Percentiles rank a stretch among this genome's conserved stretches.
These are phyloP conservation scores for Acer campestre DNA, from an alignment of 345 rosid genomes.

Conservation along the genomic window DNA sequence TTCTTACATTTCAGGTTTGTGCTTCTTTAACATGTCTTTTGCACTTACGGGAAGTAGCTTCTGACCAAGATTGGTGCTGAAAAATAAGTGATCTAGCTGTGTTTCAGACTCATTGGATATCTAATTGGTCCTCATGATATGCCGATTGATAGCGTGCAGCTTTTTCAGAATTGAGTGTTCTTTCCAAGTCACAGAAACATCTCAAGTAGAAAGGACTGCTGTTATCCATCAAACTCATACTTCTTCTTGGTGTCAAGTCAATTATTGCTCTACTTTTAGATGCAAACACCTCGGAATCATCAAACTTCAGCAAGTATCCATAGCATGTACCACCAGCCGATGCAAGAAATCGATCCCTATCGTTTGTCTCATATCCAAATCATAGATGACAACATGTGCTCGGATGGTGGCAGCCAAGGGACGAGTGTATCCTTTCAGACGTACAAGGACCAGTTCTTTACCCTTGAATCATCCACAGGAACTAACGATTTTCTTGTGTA, in stretches of 20 bases:
- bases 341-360: conserved; percentile 47
- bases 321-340: conserved; percentile 51
- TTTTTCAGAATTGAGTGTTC: neutral
- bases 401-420: conserved; percentile 55
- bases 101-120: neutral
- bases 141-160: conserved; percentile 3
- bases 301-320: conserved; percentile 53
- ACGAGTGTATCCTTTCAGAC: conserved; percentile 45
- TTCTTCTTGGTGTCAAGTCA: neutral
- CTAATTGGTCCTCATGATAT: neutral
- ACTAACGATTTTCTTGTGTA: conserved; percentile 39
- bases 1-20: conserved; percentile 19
- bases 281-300: conserved; percentile 78
- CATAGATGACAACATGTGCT: conserved; percentile 48
- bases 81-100: neutral
- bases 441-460: conserved; percentile 59
- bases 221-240: neutral
- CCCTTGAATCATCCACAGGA: conserved; percentile 81
- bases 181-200: conserved; percentile 3
- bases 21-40: conserved; percentile 9
- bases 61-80: neutral
- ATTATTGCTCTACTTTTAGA: conserved; percentile 27
- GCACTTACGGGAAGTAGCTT: neutral
- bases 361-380: conserved; percentile 50
- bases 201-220: conserved; percentile 9